Conservation (phyloP, 2,329 filamentous ascomycete genomes). For the Alternaria brassicae region DNA sequence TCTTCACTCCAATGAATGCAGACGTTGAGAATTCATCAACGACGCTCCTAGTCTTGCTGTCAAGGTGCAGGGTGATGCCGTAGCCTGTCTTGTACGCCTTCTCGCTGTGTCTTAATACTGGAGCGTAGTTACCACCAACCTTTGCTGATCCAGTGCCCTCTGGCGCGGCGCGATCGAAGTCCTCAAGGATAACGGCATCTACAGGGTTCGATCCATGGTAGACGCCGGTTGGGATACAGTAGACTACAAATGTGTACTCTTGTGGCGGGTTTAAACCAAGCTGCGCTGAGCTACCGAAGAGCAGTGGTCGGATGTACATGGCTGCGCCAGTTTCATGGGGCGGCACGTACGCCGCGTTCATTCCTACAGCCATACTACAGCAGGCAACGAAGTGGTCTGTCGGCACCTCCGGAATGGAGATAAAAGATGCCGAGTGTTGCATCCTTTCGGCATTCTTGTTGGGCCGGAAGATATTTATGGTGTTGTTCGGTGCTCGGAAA, state of each 20-base stretch:
- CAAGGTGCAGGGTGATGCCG: slow-evolving; percentile 93
- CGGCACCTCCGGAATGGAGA: slow-evolving; percentile 83
- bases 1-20: slow-evolving; percentile 83
- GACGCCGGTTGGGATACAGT: slow-evolving; percentile 88
- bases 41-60: slow-evolving; percentile 81
- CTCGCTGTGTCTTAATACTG: slow-evolving; percentile 87
- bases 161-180: slow-evolving; percentile 93
- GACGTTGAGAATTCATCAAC: slow-evolving; percentile 97
- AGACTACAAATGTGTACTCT: slow-evolving; percentile 91
- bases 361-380: slow-evolving; percentile 79
- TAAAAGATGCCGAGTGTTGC: slow-evolving; percentile 81
- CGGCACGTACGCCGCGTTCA: slow-evolving; percentile 91
- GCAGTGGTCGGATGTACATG: slow-evolving; percentile 88
- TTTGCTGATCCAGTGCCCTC: slow-evolving; percentile 91
- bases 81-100: slow-evolving; percentile 79
- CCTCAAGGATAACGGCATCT: slow-evolving; percentile 85
- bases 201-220: slow-evolving; percentile 92
- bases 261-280: slow-evolving; percentile 86
- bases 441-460: slow-evolving; percentile 83
- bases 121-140: slow-evolving; percentile 94
- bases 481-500: slow-evolving; percentile 77
- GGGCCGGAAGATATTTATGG: slow-evolving; percentile 87
- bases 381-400: slow-evolving; percentile 76
- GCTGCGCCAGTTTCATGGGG: slow-evolving; percentile 87
- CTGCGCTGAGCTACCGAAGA: slow-evolving; percentile 88